Percentiles rank a stretch among this genome's conserved stretches.
phyloP scores from a whole-genome alignment of 176 grass and related monocot genomes.

The Carex cristatella region DNA sequence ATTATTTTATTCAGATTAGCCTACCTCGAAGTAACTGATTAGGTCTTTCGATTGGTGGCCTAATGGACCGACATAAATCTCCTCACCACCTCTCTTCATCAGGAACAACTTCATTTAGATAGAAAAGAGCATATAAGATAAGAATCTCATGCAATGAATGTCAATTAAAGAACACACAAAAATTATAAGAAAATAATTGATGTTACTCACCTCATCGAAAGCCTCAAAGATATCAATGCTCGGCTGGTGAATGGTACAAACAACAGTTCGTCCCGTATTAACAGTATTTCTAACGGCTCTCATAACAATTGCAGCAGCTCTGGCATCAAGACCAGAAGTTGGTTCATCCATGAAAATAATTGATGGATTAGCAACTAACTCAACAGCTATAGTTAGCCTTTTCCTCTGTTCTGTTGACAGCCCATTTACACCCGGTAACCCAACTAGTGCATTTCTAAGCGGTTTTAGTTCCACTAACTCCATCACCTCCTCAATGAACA shows the following conservation, averaged over 20 bases:
- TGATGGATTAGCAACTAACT: constrained; percentile 58
- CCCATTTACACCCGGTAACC: constrained; percentile 50
- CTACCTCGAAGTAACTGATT: constrained; percentile 55
- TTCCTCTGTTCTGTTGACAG: constrained; percentile 58
- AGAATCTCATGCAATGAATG: background rate
- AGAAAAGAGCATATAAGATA: constrained; percentile 7
- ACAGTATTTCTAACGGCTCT: constrained; percentile 49
- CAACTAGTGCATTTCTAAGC: constrained; percentile 46
- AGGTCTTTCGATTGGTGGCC: constrained; percentile 46
- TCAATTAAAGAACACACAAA: background rate
- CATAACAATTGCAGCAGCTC: constrained; percentile 55
- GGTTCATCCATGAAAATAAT: constrained; percentile 75
- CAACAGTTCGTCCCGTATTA: constrained; percentile 53
- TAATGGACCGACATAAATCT: constrained; percentile 55
- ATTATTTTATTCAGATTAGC: background rate
- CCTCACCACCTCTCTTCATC: constrained; percentile 65
- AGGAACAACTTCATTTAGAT: constrained; percentile 40
- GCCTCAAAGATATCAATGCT: constrained; percentile 65
- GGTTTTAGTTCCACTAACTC: constrained; percentile 57
- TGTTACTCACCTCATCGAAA: constrained; percentile 49
- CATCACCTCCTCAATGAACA: constrained; percentile 63
- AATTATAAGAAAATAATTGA: background rate
- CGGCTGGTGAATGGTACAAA: constrained; percentile 63
- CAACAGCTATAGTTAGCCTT: constrained; percentile 55
- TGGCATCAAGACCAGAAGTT: constrained; percentile 53